These are phyloP conservation scores for Poa annua DNA, from an alignment of 176 grass and related monocot genomes.

Conservation along the genomic window DNA sequence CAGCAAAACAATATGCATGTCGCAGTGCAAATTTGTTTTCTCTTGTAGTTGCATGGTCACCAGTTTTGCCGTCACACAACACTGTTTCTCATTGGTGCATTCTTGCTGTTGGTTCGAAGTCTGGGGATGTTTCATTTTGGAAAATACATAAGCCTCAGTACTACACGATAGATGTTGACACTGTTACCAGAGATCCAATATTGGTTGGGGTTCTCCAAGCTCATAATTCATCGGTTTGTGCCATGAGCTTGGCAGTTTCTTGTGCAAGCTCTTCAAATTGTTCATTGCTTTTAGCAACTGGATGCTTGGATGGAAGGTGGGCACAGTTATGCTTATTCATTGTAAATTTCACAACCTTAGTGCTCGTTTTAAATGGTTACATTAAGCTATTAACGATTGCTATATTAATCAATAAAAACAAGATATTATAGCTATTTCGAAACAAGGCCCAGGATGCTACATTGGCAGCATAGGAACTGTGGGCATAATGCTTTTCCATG, in stretches of 20 bases:
- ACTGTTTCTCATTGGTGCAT: conserved; percentile 57
- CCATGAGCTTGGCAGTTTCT: conserved; percentile 70
- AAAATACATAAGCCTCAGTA: conserved; percentile 64
- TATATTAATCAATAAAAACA: too few relatives aligned
- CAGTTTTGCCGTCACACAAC: conserved; percentile 53
- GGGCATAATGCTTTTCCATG: too few relatives aligned
- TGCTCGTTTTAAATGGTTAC: too few relatives aligned
- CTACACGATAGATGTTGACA: conserved; percentile 59
- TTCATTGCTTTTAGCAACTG: conserved; percentile 72
- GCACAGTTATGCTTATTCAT: neutral
- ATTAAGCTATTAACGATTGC: too few relatives aligned
- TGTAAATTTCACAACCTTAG: too few relatives aligned
- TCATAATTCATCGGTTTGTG: conserved; percentile 77
- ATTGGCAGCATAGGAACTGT: too few relatives aligned
- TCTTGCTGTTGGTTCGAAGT: conserved; percentile 81
- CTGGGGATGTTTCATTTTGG: conserved; percentile 87
- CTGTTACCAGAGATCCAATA: conserved; percentile 54
- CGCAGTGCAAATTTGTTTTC: conserved; percentile 68
- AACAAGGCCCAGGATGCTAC: too few relatives aligned
- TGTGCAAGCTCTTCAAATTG: conserved; percentile 38
- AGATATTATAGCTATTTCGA: too few relatives aligned
- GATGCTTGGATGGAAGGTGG: conserved; percentile 82
- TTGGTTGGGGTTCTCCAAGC: conserved; percentile 69
- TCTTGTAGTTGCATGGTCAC: conserved; percentile 80
- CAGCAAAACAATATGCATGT: conserved; percentile 70